These are phyloP conservation scores for Trametes versicolor DNA, from an alignment of 1,284 basidiomycete species.

Conservation along the genomic window DNA sequence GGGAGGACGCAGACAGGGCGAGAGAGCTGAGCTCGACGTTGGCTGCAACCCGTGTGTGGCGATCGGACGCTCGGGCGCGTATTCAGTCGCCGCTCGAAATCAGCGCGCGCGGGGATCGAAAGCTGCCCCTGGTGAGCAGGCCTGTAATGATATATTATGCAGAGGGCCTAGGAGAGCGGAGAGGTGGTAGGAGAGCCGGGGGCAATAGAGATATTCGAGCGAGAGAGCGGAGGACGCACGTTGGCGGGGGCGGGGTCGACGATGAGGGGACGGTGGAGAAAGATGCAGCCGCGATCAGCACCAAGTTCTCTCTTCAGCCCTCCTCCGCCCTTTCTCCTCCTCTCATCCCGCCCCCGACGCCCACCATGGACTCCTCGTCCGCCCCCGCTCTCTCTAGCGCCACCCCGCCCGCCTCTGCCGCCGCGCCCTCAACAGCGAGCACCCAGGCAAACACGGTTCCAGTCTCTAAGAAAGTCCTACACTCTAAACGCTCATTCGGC, in stretches of 20 bases:
- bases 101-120: slow-evolving; percentile 5
- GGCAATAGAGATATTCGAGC: not conserved
- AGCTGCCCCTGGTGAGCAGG: no score
- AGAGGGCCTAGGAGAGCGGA: no score
- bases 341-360: not conserved
- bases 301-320: not conserved
- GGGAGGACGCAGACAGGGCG: not conserved
- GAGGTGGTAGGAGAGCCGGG: not conserved
- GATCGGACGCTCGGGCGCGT: slow-evolving; percentile 14
- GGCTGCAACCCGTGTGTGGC: slow-evolving; percentile 15
- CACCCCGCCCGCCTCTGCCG: slow-evolving; percentile 12
- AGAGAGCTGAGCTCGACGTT: slow-evolving; percentile 17
- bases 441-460: slow-evolving; percentile 9
- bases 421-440: slow-evolving; percentile 9
- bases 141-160: no score
- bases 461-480: slow-evolving; percentile 54
- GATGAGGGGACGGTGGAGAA: not conserved
- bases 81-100: slow-evolving; percentile 23
- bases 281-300: slow-evolving; percentile 4
- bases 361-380: slow-evolving; percentile 28
- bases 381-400: slow-evolving; percentile 18
- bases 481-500: slow-evolving; percentile 73
- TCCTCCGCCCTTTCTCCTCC: slow-evolving; percentile 1
- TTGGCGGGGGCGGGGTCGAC: not conserved
- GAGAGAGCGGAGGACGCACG: not conserved